Conservation (phyloP, 805 yeast species). For the Babjeviella inositovora region DNA sequence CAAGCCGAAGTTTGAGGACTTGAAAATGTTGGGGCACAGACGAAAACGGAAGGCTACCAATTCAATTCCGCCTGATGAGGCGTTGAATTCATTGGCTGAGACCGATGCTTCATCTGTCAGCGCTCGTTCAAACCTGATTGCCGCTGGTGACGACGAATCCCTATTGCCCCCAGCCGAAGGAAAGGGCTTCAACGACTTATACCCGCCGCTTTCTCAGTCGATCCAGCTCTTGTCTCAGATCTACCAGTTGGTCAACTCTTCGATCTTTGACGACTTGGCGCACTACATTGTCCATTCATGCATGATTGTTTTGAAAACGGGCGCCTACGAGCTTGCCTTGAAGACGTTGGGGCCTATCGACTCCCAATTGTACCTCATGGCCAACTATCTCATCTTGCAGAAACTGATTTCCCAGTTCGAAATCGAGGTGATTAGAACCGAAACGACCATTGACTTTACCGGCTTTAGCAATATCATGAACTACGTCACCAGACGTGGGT, state of each 20-base stretch:
- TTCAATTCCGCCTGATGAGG: conserved; percentile 43
- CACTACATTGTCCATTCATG: conserved; percentile 76
- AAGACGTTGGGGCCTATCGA: conserved; percentile 34
- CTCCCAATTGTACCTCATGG: conserved; percentile 50
- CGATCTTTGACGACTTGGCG: conserved; percentile 78
- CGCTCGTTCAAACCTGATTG: too few relatives aligned
- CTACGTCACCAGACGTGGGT: conserved; percentile 1
- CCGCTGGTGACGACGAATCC: too few relatives aligned
- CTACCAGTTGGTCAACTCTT: conserved; percentile 62
- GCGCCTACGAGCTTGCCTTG: conserved; percentile 28
- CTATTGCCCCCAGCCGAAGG: too few relatives aligned
- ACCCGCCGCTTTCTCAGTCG: conserved; percentile 60
- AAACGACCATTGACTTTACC: conserved; percentile 66
- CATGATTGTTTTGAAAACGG: conserved; percentile 36
- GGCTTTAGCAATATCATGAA: conserved; percentile 38
- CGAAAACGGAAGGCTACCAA: too few relatives aligned
- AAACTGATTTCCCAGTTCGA: conserved; percentile 63
- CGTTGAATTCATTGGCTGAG: conserved; percentile 43
- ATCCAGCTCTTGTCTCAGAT: conserved; percentile 58
- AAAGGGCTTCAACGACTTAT: conserved; percentile 34
- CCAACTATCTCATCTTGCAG: conserved; percentile 55
- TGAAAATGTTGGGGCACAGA: conserved; percentile 39
- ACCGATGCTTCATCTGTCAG: too few relatives aligned
- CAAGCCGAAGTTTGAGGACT: conserved; percentile 51
- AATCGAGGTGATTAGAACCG: conserved; percentile 58